phyloP scores from a whole-genome alignment of 2,329 filamentous ascomycete genomes.

The Aspergillus sp. region DNA sequence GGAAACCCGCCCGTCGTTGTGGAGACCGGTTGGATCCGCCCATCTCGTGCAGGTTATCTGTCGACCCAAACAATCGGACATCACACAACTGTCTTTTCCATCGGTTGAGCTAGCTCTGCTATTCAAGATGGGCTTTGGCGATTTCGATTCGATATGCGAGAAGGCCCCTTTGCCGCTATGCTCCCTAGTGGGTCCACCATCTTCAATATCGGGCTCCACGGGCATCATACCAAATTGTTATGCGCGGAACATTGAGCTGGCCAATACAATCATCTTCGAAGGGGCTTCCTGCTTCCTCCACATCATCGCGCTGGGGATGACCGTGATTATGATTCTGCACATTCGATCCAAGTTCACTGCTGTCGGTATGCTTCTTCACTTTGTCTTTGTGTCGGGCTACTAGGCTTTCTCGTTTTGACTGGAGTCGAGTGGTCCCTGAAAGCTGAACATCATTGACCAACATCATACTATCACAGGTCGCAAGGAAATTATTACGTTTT shows the following conservation, averaged over 20 bases:
- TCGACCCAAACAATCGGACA: slow-evolving; percentile 25
- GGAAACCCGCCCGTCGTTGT: slow-evolving; percentile 32
- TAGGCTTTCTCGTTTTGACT: no score
- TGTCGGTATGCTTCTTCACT: slow-evolving; percentile 66
- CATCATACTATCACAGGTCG: slow-evolving; percentile 50
- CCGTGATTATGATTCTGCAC: slow-evolving; percentile 95
- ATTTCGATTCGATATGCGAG: slow-evolving; percentile 84
- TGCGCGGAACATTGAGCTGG: slow-evolving; percentile 90
- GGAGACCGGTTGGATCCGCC: slow-evolving; percentile 32
- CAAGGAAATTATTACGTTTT: slow-evolving; percentile 81
- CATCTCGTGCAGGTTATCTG: slow-evolving; percentile 24
- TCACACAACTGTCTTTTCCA: background rate
- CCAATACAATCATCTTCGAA: slow-evolving; percentile 98
- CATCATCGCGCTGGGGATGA: slow-evolving; percentile 88
- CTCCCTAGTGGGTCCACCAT: slow-evolving; percentile 71
- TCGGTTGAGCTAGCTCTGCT: background rate
- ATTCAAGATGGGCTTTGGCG: slow-evolving; percentile 72
- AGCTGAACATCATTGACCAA: slow-evolving; percentile 2
- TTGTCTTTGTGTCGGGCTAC: background rate
- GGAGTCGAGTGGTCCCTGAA: no score
- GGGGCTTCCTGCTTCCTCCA: slow-evolving; percentile 89
- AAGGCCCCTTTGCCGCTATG: slow-evolving; percentile 86
- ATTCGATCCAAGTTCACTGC: slow-evolving; percentile 97
- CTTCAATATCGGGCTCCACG: slow-evolving; percentile 65
- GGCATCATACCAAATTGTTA: slow-evolving; percentile 91